Evolutionary conservation across 2,329 filamentous ascomycete genomes (phyloP), one percentile per base, ranked within the genome.

Genomic region (Fusarium sp.): DNA sequence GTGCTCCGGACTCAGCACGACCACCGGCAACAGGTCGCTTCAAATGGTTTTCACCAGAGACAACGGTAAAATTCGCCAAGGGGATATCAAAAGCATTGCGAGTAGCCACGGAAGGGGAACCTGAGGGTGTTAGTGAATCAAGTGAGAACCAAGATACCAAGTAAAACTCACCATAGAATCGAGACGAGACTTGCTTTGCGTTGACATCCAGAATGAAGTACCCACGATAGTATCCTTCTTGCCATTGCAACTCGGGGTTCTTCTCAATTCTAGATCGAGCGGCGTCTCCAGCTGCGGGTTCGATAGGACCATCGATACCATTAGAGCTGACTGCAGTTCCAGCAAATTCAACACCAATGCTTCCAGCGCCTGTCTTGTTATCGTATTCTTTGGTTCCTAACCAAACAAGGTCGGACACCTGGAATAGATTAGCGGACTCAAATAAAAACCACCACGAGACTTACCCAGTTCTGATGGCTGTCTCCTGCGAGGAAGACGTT

Each of bases 401-500:
- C 88, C 88, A 91, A 48, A 85, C 83, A 2, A 91, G 79, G 65
- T 91, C 88, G 13, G 75, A 75, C 13, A 77, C 88, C 88, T 91
- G 24, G 86, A 85, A 6, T 3, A 5, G 0, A 25, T 70, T 13
- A 69, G 48, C 1, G 18, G 7, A 40, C 2, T 20, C 6, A 30
- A 22, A 12, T 22, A 3, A 3, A 16, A 0, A 5, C 12, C 1
- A 3, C 12, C 7, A 2, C 2, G 2, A 11, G 11, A 22, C 45
- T 5, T 58, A 69, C 68, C 69, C 69, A 71, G 41, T 72, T 72
- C 49, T 72, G 69, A 75, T 94, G 92, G 41, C 84, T 87, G 76
- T 94, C 91, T 14, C 92, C 92, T 0, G 91, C 85, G 25, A 94
- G 85, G 74, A 94, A 88, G 71, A 94, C 87, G 75, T 90, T 93